Evolutionary conservation across 306 rosid genomes (phyloP), one percentile per base, ranked within the genome.

Genomic region (Trichosanthes cucumerina): DNA sequence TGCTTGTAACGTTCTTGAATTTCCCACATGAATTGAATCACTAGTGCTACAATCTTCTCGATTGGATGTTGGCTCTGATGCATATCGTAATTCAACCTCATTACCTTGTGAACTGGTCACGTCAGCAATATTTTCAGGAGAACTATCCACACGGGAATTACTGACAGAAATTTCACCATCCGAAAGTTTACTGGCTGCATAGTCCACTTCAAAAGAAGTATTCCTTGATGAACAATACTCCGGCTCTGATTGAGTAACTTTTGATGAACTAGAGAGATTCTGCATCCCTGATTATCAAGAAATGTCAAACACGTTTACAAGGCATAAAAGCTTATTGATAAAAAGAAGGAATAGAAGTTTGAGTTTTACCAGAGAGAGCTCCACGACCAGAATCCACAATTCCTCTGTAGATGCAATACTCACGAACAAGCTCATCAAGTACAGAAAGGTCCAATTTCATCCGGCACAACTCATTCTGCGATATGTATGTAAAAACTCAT

Each of bases 1-100:
- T 83, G 83, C 87, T 78, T 84, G 96, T 82, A 83, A 80, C 73
- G 77, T 81, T 83, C 85, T 89, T 34, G 84, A 79, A 81, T 88
- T 89, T 76, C 88, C 93, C 56, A 71, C 82, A 73, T 82, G 96
- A 76, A 81, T 90, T 14, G 90, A 87, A 41, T 97, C 93, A 74
- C 99, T 96, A 82, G 98, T 96, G 90, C 97, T 96, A 85, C 99
- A 96, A 80, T 92, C 98, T 80, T 90, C 98, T 47, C 86, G 88
- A 81, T 81, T 88, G 85, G 83, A 83, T 33, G 87, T 75, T 57
- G 85, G 85, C 79, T 88, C 99, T 57, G 82, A 84, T 38, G 86
- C 82, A 87, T 81, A 91, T 71, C 98, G 93, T 47, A 91, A 82
- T 72, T 95, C 99, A 73, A 82, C 78, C 69, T 90, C 97, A 58